Base-by-base conservation (phyloP, 495 filamentous ascomycete genomes). In the Penicillium odoratum region DNA sequence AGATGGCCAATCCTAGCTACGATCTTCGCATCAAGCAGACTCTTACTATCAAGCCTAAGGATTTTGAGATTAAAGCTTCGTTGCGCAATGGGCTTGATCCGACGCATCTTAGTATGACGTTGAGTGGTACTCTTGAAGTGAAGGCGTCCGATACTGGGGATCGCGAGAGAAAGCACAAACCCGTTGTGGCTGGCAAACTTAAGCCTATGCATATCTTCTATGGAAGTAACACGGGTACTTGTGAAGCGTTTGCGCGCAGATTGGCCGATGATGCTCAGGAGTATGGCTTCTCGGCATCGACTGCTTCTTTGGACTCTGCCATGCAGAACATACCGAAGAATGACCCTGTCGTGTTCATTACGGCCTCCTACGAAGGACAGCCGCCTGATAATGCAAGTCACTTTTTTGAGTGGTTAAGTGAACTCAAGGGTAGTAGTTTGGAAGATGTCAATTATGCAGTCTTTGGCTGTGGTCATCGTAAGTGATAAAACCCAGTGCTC, bases 171-270 rank as follows among this genome's bases (percentile, higher is more conserved):
- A 68, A 71, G 51, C 34, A 59, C 15, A 65, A 59, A 51, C 60
- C 52, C 1, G 58, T 61, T 29, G 55, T 57, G 0, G 47, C 44
- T 30, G 64, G 57, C 5, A 56, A 66, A 21, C 62, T 72, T 13
- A 78, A 78, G 57, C 75, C 74, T 0, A 79, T 92, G 65, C 80
- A 78, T 38, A 84, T 92, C n/a, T 80, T 85, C 31, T 92, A 85
- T 59, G 89, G 89, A 15, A 87, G 84, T 13, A 91, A 92, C 59
- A 85, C 83, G 4, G 89, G 89, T 3, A 93, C 89, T 11, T 93
- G 89, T 64, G 86, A 91, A 63, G 74, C 83, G 3, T 75, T 93
- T 34, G 87, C 88, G 2, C 79, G 85, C 58, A 74, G 78, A 48
- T 65, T 91, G 13, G 85, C 85, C 6, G 76, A 77, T 52, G 80